phyloP scores from a whole-genome alignment of 179 eudicot genomes.

The Camellia oleifera region DNA sequence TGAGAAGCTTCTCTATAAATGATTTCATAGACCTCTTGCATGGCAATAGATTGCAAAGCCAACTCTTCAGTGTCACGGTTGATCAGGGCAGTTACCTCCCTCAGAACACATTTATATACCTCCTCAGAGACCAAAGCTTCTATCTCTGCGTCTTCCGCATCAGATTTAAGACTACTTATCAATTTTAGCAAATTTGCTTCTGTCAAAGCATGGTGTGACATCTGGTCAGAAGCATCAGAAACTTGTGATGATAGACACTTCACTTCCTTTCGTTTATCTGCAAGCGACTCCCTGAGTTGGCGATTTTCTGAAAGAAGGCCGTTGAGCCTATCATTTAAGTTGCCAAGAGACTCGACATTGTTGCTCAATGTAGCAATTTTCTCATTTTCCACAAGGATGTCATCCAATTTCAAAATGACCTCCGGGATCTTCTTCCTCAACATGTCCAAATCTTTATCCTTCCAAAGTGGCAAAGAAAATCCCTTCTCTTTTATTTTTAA shows the following conservation, averaged over 20 bases:
- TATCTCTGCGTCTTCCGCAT: constrained; percentile 36
- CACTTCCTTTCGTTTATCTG: constrained; percentile 42
- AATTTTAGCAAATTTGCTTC: constrained; percentile 41
- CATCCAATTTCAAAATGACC: constrained; percentile 59
- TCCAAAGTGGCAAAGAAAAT: constrained; percentile 40
- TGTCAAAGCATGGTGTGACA: constrained; percentile 31
- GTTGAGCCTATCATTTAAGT: constrained; percentile 39
- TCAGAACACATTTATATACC: constrained; percentile 46
- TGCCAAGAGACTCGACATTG: constrained; percentile 21
- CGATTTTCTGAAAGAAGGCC: constrained; percentile 57
- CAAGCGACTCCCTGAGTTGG: constrained; percentile 47
- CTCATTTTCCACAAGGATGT: constrained; percentile 48
- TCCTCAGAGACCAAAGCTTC: constrained; percentile 49
- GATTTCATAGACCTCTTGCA: constrained; percentile 38
- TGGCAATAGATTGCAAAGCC: constrained; percentile 27
- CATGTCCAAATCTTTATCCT: constrained; percentile 64
- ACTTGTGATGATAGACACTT: constrained; percentile 41
- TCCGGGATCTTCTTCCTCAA: constrained; percentile 59
- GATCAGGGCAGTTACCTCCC: constrained; percentile 31
- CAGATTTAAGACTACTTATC: constrained; percentile 33
- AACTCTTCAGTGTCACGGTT: constrained; percentile 36
- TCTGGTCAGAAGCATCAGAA: constrained; percentile 44
- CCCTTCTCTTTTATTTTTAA: constrained; percentile 46
- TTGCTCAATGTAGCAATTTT: constrained; percentile 37
- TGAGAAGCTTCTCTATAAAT: constrained; percentile 39